Percentiles rank a stretch among this genome's conserved stretches.
phyloP scores from a whole-genome alignment of 257 asterid genomes.

The Thymus quinquecostatus region DNA sequence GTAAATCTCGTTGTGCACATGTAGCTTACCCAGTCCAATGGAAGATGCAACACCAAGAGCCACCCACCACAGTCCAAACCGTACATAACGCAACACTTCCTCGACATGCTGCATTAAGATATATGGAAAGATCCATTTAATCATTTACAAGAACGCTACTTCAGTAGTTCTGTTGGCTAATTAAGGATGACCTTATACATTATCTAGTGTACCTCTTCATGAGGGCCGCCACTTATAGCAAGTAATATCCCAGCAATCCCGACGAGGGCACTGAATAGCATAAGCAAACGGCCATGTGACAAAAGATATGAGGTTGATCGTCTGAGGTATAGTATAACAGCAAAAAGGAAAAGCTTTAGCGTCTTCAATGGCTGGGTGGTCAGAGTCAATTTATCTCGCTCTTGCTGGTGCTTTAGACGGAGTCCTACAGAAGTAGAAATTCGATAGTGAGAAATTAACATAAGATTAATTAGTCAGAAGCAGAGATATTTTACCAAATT shows the following conservation, averaged over 20 bases:
- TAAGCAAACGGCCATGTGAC: constrained; percentile 56
- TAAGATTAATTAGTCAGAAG: not conserved
- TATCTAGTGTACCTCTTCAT: constrained; percentile 53
- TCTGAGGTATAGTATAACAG: constrained; percentile 48
- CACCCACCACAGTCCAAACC: constrained; percentile 92
- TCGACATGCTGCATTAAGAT: constrained; percentile 66
- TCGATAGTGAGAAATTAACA: not conserved
- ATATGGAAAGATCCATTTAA: not conserved
- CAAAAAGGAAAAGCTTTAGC: constrained; percentile 53
- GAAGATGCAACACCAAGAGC: constrained; percentile 99
- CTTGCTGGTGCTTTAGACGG: constrained; percentile 57
- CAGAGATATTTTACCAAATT: not conserved
- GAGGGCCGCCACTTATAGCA: constrained; percentile 52
- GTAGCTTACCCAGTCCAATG: constrained; percentile 84
- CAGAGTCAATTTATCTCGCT: constrained; percentile 58
- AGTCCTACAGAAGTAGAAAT: constrained; percentile 47
- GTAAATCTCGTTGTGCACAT: constrained; percentile 16
- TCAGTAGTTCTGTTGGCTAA: too few relatives aligned
- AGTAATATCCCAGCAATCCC: constrained; percentile 46
- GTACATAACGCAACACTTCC: constrained; percentile 61
- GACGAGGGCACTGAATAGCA: constrained; percentile 43
- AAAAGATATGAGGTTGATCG: constrained; percentile 45
- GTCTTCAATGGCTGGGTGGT: constrained; percentile 70
- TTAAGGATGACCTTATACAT: not conserved
- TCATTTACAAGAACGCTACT: not conserved